A percentile compares a stretch with the other conserved stretches of the same genome.
These are phyloP conservation scores for Trichoderma cornu-damae DNA, from an alignment of 2,329 filamentous ascomycete genomes.

Conservation along the genomic window DNA sequence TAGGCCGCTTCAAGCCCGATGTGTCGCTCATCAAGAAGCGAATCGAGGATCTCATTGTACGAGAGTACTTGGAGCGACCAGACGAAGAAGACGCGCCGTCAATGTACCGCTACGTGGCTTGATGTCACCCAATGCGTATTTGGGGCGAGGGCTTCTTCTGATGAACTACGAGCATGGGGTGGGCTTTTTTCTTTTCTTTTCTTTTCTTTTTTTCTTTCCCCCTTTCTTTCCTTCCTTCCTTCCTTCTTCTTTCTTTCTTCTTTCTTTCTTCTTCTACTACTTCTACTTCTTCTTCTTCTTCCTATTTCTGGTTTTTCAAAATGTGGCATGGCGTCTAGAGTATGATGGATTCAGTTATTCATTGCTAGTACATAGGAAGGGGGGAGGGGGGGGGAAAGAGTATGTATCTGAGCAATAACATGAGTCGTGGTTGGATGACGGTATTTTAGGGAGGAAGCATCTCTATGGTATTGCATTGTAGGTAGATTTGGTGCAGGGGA, in stretches of 20 bases:
- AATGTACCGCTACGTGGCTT: conserved; percentile 68
- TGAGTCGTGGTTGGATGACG: not conserved
- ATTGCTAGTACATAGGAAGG: not conserved
- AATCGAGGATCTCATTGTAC: conserved; percentile 70
- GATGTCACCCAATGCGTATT: conserved; percentile 21
- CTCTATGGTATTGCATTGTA: not conserved
- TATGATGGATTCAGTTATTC: not conserved
- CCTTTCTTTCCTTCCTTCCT: not conserved
- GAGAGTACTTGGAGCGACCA: conserved; percentile 69
- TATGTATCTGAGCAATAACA: not conserved
- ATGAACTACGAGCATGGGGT: conserved; percentile 5
- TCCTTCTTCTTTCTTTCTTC: not conserved
- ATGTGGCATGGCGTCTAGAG: conserved; percentile 16
- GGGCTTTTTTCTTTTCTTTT: conserved; percentile 1
- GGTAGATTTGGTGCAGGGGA: not conserved
- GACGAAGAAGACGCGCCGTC: conserved; percentile 61
- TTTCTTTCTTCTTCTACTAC: not conserved
- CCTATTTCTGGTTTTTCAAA: not conserved
- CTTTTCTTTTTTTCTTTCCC: not conserved
- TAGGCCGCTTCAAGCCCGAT: conserved; percentile 67
- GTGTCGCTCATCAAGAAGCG: conserved; percentile 72
- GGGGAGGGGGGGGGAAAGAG: not conserved
- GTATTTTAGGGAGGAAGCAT: not conserved
- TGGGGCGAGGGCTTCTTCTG: conserved; percentile 7
- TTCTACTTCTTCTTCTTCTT: not conserved